These are phyloP conservation scores for Lepidopterella palustris DNA, from an alignment of 495 filamentous ascomycete genomes.

Conservation along the genomic window DNA sequence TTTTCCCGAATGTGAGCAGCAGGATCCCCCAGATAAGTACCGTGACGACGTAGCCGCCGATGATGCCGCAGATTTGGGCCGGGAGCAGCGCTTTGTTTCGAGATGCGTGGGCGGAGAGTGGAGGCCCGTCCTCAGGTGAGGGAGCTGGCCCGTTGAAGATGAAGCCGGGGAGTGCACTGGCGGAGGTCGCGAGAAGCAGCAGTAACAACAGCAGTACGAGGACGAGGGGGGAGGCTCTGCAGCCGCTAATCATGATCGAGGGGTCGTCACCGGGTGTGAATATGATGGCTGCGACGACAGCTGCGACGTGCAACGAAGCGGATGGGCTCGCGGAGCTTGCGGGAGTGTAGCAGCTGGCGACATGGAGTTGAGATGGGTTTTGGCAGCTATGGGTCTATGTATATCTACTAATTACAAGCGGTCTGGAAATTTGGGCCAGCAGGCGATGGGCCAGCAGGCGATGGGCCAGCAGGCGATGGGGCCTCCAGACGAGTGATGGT, in stretches of 20 bases:
- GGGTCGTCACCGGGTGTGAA: neutral
- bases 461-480: no score
- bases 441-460: no score
- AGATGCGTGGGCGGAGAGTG: constrained; percentile 47
- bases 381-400: no score
- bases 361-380: no score
- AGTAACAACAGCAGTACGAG: neutral
- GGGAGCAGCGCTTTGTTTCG: constrained; percentile 59
- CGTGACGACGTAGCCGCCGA: constrained; percentile 69
- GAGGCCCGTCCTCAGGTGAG: constrained; percentile 51
- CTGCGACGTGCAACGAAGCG: constrained; percentile 25
- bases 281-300: constrained; percentile 3
- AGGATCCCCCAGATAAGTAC: constrained; percentile 60
- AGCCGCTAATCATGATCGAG: constrained; percentile 15
- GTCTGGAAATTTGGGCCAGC: no score
- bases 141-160: constrained; percentile 54
- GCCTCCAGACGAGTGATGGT: no score
- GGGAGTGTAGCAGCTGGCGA: no score
- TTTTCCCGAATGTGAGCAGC: constrained; percentile 59
- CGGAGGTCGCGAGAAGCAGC: neutral
- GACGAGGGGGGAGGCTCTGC: neutral
- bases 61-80: constrained; percentile 69
- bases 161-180: constrained; percentile 1
- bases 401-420: no score
- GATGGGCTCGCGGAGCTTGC: constrained; percentile 21